Evolutionary conservation across 257 asterid genomes (phyloP), one percentile per base, ranked within the genome.

Genomic region (Rubia yunnanensis): DNA sequence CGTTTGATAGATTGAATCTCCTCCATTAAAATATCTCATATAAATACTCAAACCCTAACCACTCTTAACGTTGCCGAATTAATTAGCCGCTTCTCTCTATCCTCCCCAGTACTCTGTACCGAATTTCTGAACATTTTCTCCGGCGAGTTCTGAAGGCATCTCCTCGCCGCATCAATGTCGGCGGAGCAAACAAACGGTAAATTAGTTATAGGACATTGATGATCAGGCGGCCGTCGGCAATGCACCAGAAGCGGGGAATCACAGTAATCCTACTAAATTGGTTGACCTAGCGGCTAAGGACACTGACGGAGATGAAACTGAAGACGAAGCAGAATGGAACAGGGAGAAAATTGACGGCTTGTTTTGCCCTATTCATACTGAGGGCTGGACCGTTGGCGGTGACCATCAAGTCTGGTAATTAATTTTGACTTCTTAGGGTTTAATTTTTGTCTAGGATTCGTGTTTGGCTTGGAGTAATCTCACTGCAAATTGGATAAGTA

Each of bases 351-450:
- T 86, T 41, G 99, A 92, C 59, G 97, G 99, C 18, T 55, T 84
- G 61, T 78, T 65, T 70, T 92, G 99, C 79, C 82, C 99, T 7
- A 92, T 92, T 63, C 89, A 97, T 80, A 80, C 78, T 70, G 99
- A 89, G 67, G 84, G 95, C 46, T 92, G 99, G 97, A 72, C 94
- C 64, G 76, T 78, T 60, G 91, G 78, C 28, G 96, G 94, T 35
- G 88, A 83, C 41, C 99, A 92, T 72, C 84, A 78, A 68, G 67
- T 89, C 73, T 84, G 97, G 99, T 91, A 44, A 24, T 56, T 5
- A 23, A 0, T 17, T 35, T 24, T 5, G 14, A 1, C 0, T 32
- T 46, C 1, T 9, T 36, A 1, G 13, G 28, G 22, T 6, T 10
- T n/a, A n/a, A n/a, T n/a, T n/a, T 24, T 22, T 3, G 23, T 24